Base-by-base conservation (phyloP, 2,329 filamentous ascomycete genomes). In the Penicillium oxalicum region DNA sequence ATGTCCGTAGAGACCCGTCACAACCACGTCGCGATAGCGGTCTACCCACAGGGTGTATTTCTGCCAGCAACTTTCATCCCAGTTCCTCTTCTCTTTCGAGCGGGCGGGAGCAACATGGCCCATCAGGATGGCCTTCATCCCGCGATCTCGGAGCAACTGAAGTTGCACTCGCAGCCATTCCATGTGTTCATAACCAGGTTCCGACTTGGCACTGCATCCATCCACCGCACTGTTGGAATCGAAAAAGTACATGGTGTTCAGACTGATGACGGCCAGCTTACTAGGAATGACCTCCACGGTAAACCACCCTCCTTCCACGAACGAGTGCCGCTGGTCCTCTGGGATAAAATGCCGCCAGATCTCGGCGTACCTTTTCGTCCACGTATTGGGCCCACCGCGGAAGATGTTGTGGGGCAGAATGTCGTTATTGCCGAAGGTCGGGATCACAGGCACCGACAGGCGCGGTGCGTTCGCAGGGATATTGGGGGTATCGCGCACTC, bases 11-110 rank as follows among this genome's bases (percentile, higher is more conserved):
- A 95, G 64, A 26, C 82, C 83, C 9, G 81, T 83, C 18, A 91
- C 78, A 18, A 98, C 78, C 34, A 98, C 85, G 66, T 98, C 93
- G 32, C 93, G 86, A 68, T 90, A 98, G 67, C 94, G 89, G 58
- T 83, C 80, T 61, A 91, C 73, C 89, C 91, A 97, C 4, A 97
- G 73, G 0, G 89, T 87, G 69, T 95, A 98, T 66, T 95, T 96
- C 67, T 96, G 91, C 91, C 91, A 98, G 72, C 93, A 98, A 0
- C 87, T 90, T 74, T 97, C 91, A 57, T 96, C 90, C 93, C 93
- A 98, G 53, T 82, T 83, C 61, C 82, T 80, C 75, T 97, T 97
- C 70, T 83, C 86, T 33, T 82, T 78, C 1, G 91, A 93, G 52
- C 91, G 79, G 1, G 91, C 91, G 0, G 93, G 93, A 1, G 93